Conservation (phyloP, 768 basidiomycete genomes). For the Russula foetens region DNA sequence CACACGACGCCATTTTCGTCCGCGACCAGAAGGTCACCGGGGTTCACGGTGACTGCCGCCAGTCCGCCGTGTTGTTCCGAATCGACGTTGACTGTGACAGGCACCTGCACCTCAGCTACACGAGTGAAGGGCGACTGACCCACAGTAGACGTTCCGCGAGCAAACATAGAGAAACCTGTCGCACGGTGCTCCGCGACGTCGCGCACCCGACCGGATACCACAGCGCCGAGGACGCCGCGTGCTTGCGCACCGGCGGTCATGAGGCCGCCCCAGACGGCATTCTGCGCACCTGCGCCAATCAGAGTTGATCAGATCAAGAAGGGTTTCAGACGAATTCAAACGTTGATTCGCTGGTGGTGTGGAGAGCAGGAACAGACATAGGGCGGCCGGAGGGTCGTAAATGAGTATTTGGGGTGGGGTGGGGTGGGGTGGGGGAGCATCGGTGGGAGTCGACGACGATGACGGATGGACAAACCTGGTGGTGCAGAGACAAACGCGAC, state of each 20-base stretch:
- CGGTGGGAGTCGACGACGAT: neutral
- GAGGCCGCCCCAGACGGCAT: conserved; percentile 88
- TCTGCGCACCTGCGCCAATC: conserved; percentile 48
- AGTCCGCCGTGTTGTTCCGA: conserved; percentile 34
- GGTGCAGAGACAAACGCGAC: conserved; percentile 74
- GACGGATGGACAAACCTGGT: conserved; percentile 39
- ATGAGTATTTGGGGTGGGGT: neutral
- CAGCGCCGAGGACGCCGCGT: conserved; percentile 60
- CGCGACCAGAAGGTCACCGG: conserved; percentile 77
- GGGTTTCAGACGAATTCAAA: neutral
- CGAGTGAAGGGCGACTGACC: conserved; percentile 83
- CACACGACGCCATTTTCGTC: conserved; percentile 89
- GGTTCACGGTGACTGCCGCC: conserved; percentile 48
- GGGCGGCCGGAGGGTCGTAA: too few relatives aligned
- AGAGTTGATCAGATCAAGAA: neutral
- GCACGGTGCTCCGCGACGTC: conserved; percentile 73
- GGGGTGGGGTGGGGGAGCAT: neutral
- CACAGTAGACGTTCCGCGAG: conserved; percentile 73
- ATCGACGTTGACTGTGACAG: conserved; percentile 40
- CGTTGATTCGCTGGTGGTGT: too few relatives aligned
- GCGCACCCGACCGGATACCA: conserved; percentile 80
- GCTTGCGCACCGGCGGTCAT: conserved; percentile 83
- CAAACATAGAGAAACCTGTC: conserved; percentile 72
- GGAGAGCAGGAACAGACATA: too few relatives aligned
- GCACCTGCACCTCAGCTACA: conserved; percentile 64